phyloP scores from a whole-genome alignment of 768 basidiomycete species.

The Pleurotus ostreatus region DNA sequence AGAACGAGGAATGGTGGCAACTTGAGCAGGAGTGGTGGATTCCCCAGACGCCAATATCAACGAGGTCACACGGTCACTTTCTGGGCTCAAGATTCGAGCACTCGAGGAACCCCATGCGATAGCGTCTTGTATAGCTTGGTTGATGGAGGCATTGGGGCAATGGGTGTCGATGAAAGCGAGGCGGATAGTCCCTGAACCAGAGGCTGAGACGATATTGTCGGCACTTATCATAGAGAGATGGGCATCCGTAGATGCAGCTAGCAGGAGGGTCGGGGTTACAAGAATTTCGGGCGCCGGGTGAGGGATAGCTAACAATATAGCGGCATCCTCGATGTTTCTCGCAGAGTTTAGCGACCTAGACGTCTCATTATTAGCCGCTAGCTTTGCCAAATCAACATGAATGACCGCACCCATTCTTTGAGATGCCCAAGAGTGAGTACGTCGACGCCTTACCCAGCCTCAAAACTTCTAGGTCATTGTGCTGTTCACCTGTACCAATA shows the following conservation, averaged over 20 bases:
- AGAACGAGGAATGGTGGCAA: constrained; percentile 9
- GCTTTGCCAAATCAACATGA: neutral
- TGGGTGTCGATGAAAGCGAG: constrained; percentile 18
- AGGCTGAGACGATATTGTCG: constrained; percentile 19
- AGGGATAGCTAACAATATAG: constrained; percentile 29
- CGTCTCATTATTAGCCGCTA: too few relatives aligned
- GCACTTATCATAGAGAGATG: constrained; percentile 20
- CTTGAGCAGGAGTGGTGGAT: neutral
- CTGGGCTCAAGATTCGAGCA: neutral
- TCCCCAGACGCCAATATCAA: constrained; percentile 3
- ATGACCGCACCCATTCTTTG: constrained; percentile 20
- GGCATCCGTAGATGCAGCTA: constrained; percentile 24
- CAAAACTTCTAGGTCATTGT: constrained; percentile 15
- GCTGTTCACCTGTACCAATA: neutral
- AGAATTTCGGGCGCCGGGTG: constrained; percentile 14
- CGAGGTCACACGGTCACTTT: neutral
- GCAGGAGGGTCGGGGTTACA: constrained; percentile 22
- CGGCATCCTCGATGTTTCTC: constrained; percentile 19
- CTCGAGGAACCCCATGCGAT: neutral
- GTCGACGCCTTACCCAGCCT: constrained; percentile 17
- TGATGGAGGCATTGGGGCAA: neutral
- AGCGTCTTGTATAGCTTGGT: neutral
- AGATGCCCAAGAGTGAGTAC: constrained; percentile 19
- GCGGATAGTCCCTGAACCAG: constrained; percentile 25
- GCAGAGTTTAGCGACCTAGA: too few relatives aligned